Evolutionary conservation across 2,329 filamentous ascomycete species (phyloP).

Genomic region (Pestalotiopsis sp.): DNA sequence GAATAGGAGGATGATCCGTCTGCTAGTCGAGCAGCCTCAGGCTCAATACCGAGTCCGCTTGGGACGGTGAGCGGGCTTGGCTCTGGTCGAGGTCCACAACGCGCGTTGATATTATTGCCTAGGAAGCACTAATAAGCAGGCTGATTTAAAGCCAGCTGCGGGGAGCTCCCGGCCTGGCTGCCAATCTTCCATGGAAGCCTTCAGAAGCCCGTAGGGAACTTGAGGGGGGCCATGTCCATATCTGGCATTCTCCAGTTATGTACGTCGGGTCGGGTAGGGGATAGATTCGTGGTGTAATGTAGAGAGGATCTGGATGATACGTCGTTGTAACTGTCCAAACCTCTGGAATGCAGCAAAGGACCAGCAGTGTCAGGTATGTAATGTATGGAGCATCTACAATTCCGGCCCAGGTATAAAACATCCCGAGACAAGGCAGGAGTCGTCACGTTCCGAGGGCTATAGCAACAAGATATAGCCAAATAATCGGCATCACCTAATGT

Average conservation of each 20-base stretch:
- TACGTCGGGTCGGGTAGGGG: neutral
- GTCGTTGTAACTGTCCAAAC: too few species aligned
- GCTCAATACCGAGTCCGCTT: constrained; percentile 7
- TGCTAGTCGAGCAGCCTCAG: neutral
- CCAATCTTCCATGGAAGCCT: constrained; percentile 10
- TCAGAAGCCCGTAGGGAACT: constrained; percentile 3
- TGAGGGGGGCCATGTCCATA: neutral
- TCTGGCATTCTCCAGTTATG: neutral
- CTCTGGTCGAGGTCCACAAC: constrained; percentile 1
- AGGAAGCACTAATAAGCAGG: constrained; percentile 5
- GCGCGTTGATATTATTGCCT: neutral
- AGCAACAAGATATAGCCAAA: too few species aligned
- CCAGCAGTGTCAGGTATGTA: too few species aligned
- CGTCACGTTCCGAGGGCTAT: too few species aligned
- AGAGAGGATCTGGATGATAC: too few species aligned
- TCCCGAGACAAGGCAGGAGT: too few species aligned
- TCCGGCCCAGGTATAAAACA: too few species aligned
- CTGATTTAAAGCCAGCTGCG: constrained; percentile 4
- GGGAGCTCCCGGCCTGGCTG: constrained; percentile 5
- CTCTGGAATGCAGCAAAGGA: too few species aligned
- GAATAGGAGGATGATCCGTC: neutral
- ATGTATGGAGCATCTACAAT: too few species aligned
- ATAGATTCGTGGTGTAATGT: too few species aligned
- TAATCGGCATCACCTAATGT: neutral
- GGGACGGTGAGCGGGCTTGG: neutral